Base-by-base conservation (phyloP, 306 rosid genomes). In the Leucaena leucocephala region DNA sequence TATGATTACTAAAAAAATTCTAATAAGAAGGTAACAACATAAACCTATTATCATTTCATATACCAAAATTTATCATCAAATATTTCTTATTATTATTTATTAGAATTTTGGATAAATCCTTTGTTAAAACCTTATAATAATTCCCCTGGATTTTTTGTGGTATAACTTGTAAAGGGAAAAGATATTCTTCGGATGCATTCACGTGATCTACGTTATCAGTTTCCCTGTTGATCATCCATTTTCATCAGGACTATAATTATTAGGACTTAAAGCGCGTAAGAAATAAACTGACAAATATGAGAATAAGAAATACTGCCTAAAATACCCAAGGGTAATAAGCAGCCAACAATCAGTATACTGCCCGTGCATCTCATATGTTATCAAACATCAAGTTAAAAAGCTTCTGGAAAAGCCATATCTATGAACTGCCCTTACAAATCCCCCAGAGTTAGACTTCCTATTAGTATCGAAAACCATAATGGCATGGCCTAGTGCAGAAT, bases 391-490 rank as follows among this genome's bases (percentile, higher is more conserved):
- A 71, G 54, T 67, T 59, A 21, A 76, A 68, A 62, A 77, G 71
- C 64, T 58, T 48, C 39, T 13, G 69, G 79, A 80, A 80, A 74
- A 58, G 77, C 72, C 49, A 68, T 68, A 82, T 58, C 65, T 78
- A 49, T 71, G 74, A 55, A 64, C 65, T 78, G 34, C 68, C 61
- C 80, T 74, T 66, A 76, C 57, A 80, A 72, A 71, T 76, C 55
- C 75, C 68, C 74, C 82, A 67, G 76, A 42, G 40, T 59, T 38
- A 69, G 57, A 74, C 42, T 71, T 61, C 68, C 73, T 44, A 67
- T 74, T 52, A 77, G 57, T 75, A 79, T 66, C 75, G 71, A 77
- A 68, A 78, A 83, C 80, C 86, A 88, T 78, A 71, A 70, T 16
- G 65, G 42, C 72, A 73, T 40, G 74, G 78, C 76, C 83, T 67